Evolutionary conservation across 441 rosid species (phyloP).

Genomic region (Gossypium davidsonii): DNA sequence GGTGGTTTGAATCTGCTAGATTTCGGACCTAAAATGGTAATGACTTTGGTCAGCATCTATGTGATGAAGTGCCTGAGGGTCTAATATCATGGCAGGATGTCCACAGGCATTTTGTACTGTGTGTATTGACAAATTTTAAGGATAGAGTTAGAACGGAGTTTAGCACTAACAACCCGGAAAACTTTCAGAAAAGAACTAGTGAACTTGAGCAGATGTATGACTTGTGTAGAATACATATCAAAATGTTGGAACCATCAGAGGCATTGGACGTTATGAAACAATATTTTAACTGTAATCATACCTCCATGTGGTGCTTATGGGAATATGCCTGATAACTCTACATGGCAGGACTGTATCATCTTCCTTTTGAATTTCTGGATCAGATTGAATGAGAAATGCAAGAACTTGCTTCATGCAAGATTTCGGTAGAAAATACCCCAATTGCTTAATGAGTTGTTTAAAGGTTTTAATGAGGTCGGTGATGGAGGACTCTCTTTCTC

Average conservation of each 20-base stretch:
- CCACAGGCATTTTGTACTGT: constrained; percentile 49
- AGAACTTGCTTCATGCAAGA: constrained; percentile 37
- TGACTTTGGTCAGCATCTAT: constrained; percentile 40
- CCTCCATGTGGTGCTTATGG: constrained; percentile 35
- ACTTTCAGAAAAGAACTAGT: constrained; percentile 52
- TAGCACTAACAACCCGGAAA: constrained; percentile 48
- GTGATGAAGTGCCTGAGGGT: constrained; percentile 43
- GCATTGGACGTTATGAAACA: constrained; percentile 57
- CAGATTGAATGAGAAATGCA: constrained; percentile 69
- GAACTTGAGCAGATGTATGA: constrained; percentile 70
- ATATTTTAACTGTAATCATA: constrained; percentile 44
- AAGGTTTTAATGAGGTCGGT: constrained; percentile 65
- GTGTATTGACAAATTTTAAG: constrained; percentile 49
- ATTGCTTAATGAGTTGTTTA: constrained; percentile 55
- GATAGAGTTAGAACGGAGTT: constrained; percentile 41
- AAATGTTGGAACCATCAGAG: constrained; percentile 57
- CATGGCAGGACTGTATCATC: constrained; percentile 90
- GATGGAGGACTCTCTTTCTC: constrained; percentile 84
- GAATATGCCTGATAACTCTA: constrained; percentile 68
- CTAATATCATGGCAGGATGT: constrained; percentile 71
- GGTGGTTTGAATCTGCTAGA: constrained; percentile 60
- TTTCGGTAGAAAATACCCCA: constrained; percentile 40
- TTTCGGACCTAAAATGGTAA: constrained; percentile 74
- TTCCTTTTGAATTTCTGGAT: constrained; percentile 76
- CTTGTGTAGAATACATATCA: constrained; percentile 48